These are phyloP conservation scores for Aureobasidium subglaciale DNA, from an alignment of 2,329 filamentous ascomycete genomes.

Conservation along the genomic window DNA sequence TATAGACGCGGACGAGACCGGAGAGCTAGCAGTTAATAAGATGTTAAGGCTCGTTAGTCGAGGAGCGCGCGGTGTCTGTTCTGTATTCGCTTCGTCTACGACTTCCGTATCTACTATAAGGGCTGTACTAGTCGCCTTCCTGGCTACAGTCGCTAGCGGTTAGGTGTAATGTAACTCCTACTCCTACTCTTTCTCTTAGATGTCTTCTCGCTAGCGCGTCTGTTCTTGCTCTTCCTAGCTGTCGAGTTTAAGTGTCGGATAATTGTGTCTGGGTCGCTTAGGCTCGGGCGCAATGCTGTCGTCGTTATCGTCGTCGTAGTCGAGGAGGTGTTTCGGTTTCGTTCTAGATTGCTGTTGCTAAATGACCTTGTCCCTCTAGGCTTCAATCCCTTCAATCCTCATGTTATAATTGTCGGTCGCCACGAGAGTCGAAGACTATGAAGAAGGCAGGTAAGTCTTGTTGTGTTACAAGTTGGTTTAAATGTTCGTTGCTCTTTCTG, in stretches of 20 bases:
- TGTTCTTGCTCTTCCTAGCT: conserved; percentile 10
- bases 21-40: conserved; percentile 12
- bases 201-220: conserved; percentile 9
- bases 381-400: conserved; percentile 6
- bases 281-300: conserved; percentile 10
- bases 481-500: conserved; percentile 3
- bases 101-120: conserved; percentile 9
- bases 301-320: conserved; percentile 4
- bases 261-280: conserved; percentile 13
- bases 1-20: conserved; percentile 10
- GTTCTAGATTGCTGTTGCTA: conserved; percentile 5
- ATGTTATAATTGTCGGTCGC: not conserved
- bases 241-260: not conserved
- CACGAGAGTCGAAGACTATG: not conserved
- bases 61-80: conserved; percentile 13
- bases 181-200: conserved; percentile 9
- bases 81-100: conserved; percentile 9
- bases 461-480: not conserved
- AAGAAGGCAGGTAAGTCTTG: conserved; percentile 7
- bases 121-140: conserved; percentile 1
- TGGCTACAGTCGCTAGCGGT: conserved; percentile 6
- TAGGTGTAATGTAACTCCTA: not conserved
- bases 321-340: not conserved
- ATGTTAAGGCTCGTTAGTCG: conserved; percentile 13
- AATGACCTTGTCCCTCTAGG: not conserved